Base-by-base conservation (phyloP, 305 asterid species). In the Nicotiana rustica region DNA sequence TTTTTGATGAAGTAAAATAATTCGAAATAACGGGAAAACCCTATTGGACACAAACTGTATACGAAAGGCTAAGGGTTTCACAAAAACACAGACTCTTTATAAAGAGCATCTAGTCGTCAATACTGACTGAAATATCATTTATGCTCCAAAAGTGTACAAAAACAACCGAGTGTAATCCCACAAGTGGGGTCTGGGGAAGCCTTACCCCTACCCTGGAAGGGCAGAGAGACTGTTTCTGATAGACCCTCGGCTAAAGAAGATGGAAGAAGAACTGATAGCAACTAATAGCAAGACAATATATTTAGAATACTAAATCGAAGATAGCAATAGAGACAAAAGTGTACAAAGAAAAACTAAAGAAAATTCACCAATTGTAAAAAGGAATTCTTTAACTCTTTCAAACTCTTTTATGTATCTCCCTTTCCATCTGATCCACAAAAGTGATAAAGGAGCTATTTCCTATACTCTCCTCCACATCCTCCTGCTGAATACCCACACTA, bases 381-480 rank as follows among this genome's bases (percentile, higher is more conserved):
- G n/a, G 17, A 47, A 0, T 38, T 4, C 21, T 9, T 69, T 10
- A 69, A 69, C 77, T 69, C 77, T 38, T 69, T 69, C 31, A 3
- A 69, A 38, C 7, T 31, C 2, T 38, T 36, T 69, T 38, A 18
- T 0, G 77, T 69, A 38, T 69, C 76, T 67, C 57, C 18, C 56
- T 10, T 4, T 38, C 77, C 77, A 12, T 36, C 8, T 69, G n/a
- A 69, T 38, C 77, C 33, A 38, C 9, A 0, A 69, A 69, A 69
- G 77, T 69, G 77, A 69, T 38, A 38, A 69, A 2, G 33, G 57
- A 69, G 33, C 17, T 38, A 69, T 69, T 38, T 38, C 33, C n/a
- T 36, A 38, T 69, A 38, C 57, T 38, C 57, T 38, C 31, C 33
- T 69, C 25, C 57, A 2, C 29, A 69, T 69, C 57, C 17, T 3